Evolutionary conservation across 257 asterid species (phyloP).

Genomic region (Craterostigma plantagineum): DNA sequence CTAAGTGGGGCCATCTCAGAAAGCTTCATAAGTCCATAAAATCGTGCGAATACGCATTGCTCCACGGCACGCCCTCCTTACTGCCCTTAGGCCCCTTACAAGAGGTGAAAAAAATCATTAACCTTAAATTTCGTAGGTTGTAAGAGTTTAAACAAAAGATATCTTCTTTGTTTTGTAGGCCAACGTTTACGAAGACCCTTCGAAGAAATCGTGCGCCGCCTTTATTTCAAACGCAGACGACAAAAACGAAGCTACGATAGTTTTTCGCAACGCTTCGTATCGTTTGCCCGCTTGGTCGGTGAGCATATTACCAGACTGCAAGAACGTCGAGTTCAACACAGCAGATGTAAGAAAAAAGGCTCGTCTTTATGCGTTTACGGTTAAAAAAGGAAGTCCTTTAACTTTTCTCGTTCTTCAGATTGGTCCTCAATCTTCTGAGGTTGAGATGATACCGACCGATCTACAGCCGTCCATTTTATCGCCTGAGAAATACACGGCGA

Average conservation of each 20-base stretch:
- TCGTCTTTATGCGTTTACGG: constrained; percentile 2
- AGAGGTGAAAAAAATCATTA: constrained; percentile 45
- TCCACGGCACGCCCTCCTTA: constrained; percentile 28
- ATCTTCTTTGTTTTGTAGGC: constrained; percentile 47
- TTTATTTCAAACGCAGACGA: constrained; percentile 70
- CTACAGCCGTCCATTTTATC: constrained; percentile 28
- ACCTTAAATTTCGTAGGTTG: neutral
- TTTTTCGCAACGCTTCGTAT: constrained; percentile 46
- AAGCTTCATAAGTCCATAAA: constrained; percentile 77
- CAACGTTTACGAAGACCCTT: constrained; percentile 52
- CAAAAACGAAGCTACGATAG: constrained; percentile 35
- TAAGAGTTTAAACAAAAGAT: too few relatives aligned
- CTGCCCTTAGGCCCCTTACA: constrained; percentile 54
- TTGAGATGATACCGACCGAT: constrained; percentile 62
- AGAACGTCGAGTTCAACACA: constrained; percentile 67
- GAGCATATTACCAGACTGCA: constrained; percentile 82
- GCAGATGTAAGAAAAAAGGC: constrained; percentile 62
- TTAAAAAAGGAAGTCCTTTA: too few relatives aligned
- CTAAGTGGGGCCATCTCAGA: constrained; percentile 92
- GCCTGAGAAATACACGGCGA: constrained; percentile 30
- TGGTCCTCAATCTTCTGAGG: constrained; percentile 44
- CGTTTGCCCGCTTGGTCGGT: constrained; percentile 88
- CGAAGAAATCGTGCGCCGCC: constrained; percentile 62
- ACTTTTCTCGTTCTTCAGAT: constrained; percentile 21
- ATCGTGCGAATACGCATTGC: constrained; percentile 49